These are phyloP conservation scores for Arthrobotrys sinensis DNA, from an alignment of 2,329 filamentous ascomycete species.

Conservation along the genomic window DNA sequence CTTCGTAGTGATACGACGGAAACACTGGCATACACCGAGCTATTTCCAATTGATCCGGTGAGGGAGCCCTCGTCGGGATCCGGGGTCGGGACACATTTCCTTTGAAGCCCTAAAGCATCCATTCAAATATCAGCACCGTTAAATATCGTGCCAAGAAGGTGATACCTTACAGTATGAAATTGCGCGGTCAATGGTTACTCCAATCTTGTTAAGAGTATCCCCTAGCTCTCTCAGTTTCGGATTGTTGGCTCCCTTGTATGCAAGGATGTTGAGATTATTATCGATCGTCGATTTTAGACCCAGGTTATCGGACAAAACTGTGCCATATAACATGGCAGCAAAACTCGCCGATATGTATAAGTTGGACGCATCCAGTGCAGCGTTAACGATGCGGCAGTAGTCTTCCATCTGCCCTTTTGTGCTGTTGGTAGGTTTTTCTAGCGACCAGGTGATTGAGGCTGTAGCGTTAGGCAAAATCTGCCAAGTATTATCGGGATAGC, in stretches of 20 bases:
- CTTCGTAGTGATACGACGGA: neutral
- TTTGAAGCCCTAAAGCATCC: neutral
- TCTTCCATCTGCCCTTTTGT: neutral
- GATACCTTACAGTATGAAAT: neutral
- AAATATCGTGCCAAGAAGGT: neutral
- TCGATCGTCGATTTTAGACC: neutral
- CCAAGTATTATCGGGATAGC: neutral
- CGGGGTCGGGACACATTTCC: neutral
- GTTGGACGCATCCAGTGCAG: neutral
- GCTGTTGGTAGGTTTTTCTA: neutral
- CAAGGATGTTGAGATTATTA: neutral
- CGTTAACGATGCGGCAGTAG: neutral
- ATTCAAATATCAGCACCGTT: neutral
- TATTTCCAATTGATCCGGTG: neutral
- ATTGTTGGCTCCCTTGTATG: neutral
- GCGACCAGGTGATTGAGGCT: neutral
- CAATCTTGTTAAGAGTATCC: neutral
- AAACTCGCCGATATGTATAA: neutral
- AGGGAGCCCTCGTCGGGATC: neutral
- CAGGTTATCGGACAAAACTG: neutral
- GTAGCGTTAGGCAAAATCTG: neutral
- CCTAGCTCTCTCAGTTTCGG: neutral
- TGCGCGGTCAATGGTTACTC: neutral
- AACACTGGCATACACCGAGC: neutral
- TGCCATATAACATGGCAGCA: constrained; percentile 2